phyloP scores from a whole-genome alignment of 208 protist species.

The Crithidia fasciculata region DNA sequence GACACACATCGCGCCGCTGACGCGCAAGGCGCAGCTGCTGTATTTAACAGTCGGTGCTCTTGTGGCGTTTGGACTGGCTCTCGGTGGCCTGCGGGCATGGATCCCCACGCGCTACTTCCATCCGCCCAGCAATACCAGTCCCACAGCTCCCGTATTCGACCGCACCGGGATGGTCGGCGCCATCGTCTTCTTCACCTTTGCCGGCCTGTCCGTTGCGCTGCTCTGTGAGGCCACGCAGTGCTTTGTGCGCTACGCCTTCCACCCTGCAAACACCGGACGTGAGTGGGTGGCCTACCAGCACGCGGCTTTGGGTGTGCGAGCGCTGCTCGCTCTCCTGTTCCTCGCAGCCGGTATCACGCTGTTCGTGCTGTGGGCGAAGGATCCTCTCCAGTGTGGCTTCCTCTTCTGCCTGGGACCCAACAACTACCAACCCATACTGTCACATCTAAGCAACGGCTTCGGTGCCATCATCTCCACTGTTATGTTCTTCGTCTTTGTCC shows the following conservation, averaged over 20 bases:
- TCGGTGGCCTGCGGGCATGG: slow-evolving; percentile 13
- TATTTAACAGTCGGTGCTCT: slow-evolving; percentile 11
- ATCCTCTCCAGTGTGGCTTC: slow-evolving; percentile 9
- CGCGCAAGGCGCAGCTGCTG: slow-evolving; percentile 24
- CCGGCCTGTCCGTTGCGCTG: slow-evolving; percentile 17
- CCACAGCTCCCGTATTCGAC: neutral
- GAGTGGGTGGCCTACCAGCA: slow-evolving; percentile 23
- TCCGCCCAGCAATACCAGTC: neutral
- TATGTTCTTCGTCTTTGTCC: slow-evolving; percentile 29
- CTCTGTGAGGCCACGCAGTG: slow-evolving; percentile 21
- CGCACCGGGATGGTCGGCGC: slow-evolving; percentile 5
- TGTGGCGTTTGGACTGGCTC: neutral
- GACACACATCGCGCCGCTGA: slow-evolving; percentile 28
- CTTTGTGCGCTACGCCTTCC: slow-evolving; percentile 25
- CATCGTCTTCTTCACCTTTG: slow-evolving; percentile 19
- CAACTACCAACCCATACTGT: neutral
- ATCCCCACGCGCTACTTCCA: slow-evolving; percentile 7
- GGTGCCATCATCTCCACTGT: slow-evolving; percentile 5
- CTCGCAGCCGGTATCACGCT: slow-evolving; percentile 11
- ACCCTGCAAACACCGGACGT: slow-evolving; percentile 17
- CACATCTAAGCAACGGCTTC: slow-evolving; percentile 1
- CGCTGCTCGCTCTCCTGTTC: slow-evolving; percentile 11
- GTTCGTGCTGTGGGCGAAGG: slow-evolving; percentile 16
- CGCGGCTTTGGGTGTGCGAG: slow-evolving; percentile 16
- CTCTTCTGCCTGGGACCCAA: slow-evolving; percentile 31